These are phyloP conservation scores for Ogataea pilisensis DNA, from an alignment of 805 yeast genomes.

Conservation along the genomic window DNA sequence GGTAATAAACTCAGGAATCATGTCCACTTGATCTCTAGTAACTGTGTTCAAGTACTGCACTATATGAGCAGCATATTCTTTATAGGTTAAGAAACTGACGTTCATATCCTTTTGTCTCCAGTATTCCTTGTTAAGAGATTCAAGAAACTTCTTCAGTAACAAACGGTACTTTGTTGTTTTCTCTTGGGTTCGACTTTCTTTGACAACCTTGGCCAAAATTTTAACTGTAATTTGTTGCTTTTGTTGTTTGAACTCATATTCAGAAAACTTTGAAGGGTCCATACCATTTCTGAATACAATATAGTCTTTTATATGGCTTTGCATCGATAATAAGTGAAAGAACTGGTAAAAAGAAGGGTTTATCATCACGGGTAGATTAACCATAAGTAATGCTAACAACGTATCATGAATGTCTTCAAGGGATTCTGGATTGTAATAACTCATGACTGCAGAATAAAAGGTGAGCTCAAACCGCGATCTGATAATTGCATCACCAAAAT, in stretches of 20 bases:
- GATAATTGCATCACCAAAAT: conserved; percentile 20
- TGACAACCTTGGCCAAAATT: conserved; percentile 18
- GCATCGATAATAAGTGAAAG: conserved; percentile 12
- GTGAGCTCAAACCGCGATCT: conserved; percentile 19
- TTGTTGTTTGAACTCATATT: conserved; percentile 14
- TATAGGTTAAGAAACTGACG: conserved; percentile 2
- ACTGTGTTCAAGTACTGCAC: conserved; percentile 25
- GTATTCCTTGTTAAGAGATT: conserved; percentile 16
- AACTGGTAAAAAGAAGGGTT: conserved; percentile 13
- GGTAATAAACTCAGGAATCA: conserved; percentile 17
- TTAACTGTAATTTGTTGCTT: conserved; percentile 18
- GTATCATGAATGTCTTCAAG: conserved; percentile 7
- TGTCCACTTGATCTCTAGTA: conserved; percentile 11
- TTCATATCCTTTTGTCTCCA: conserved; percentile 6
- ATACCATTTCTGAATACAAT: conserved; percentile 20
- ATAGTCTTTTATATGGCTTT: conserved; percentile 7
- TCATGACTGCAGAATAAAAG: conserved; percentile 21
- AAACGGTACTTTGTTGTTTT: neutral
- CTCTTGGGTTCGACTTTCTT: conserved; percentile 9
- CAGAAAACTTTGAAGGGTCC: conserved; percentile 12
- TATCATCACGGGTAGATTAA: conserved; percentile 13
- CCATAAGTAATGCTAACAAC: conserved; percentile 13
- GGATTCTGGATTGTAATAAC: conserved; percentile 9
- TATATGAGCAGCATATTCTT: conserved; percentile 16
- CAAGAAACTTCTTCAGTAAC: conserved; percentile 11